These are phyloP conservation scores for Eucalyptus globulus DNA, from an alignment of 345 rosid species.

Conservation along the genomic window DNA sequence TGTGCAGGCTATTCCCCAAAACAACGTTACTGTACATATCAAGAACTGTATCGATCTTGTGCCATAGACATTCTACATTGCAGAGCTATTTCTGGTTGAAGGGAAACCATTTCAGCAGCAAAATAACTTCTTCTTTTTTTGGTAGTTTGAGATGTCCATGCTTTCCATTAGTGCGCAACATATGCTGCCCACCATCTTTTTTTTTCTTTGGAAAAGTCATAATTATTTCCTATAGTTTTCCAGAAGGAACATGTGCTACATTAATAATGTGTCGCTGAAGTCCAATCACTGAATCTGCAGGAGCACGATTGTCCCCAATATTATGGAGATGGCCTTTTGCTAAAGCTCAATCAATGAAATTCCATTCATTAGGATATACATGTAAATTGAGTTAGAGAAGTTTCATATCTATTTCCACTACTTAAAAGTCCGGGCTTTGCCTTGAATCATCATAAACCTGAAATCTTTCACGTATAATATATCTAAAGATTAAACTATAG, in stretches of 20 bases:
- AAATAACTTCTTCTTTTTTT: neutral
- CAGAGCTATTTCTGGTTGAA: neutral
- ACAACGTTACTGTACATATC: neutral
- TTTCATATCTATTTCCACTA: too few relatives aligned
- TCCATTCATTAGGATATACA: neutral
- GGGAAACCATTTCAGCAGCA: neutral
- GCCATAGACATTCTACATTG: neutral
- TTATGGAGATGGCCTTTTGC: neutral
- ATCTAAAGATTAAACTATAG: neutral
- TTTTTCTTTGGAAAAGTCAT: neutral
- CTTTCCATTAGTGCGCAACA: neutral
- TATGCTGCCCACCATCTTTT: neutral
- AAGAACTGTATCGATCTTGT: neutral
- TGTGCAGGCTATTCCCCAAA: neutral
- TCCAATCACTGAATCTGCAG: neutral
- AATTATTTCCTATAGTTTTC: too few relatives aligned
- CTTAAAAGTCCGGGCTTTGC: too few relatives aligned
- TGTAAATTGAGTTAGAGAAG: too few relatives aligned
- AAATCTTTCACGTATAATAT: neutral
- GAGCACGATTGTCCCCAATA: neutral
- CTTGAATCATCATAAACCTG: neutral
- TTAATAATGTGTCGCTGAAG: neutral
- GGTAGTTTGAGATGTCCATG: neutral
- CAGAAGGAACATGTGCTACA: neutral
- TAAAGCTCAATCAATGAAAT: neutral